These are phyloP conservation scores for Tanozyma kutaoensis DNA, from an alignment of 805 yeast genomes.

Conservation along the genomic window DNA sequence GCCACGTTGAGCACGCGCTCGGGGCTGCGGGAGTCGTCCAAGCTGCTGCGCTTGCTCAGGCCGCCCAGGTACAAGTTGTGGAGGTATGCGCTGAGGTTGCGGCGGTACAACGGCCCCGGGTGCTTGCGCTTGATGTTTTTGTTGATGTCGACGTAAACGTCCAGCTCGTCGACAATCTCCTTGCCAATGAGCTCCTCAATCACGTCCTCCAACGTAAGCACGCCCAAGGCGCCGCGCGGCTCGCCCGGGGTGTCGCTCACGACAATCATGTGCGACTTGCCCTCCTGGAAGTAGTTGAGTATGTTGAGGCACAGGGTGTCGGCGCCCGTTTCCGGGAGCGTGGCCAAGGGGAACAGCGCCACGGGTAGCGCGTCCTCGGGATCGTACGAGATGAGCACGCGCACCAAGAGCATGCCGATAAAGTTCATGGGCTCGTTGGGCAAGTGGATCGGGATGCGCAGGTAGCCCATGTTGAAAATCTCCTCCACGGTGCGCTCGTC, in stretches of 20 bases:
- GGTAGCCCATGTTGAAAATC: constrained; percentile 87
- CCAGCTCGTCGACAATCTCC: constrained; percentile 93
- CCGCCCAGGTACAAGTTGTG: constrained; percentile 39
- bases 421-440: constrained; percentile 85
- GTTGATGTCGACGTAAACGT: constrained; percentile 84
- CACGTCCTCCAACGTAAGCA: constrained; percentile 90
- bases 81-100: constrained; percentile 56
- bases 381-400: constrained; percentile 87
- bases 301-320: constrained; percentile 90
- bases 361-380: constrained; percentile 94
- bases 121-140: constrained; percentile 67
- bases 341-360: constrained; percentile 87
- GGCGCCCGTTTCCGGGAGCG: constrained; percentile 86
- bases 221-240: constrained; percentile 77
- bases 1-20: constrained; percentile 6
- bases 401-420: constrained; percentile 88
- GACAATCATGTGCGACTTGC: constrained; percentile 93
- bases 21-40: constrained; percentile 12
- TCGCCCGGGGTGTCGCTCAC: constrained; percentile 81
- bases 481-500: constrained; percentile 80
- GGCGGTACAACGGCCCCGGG: constrained; percentile 64
- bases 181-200: constrained; percentile 96
- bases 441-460: constrained; percentile 85
- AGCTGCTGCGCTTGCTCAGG: constrained; percentile 27
- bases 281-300: constrained; percentile 92